Evolutionary conservation across 225 moss, liverwort and hornwort species (phyloP).

Genomic region (Bryum argenteum): DNA sequence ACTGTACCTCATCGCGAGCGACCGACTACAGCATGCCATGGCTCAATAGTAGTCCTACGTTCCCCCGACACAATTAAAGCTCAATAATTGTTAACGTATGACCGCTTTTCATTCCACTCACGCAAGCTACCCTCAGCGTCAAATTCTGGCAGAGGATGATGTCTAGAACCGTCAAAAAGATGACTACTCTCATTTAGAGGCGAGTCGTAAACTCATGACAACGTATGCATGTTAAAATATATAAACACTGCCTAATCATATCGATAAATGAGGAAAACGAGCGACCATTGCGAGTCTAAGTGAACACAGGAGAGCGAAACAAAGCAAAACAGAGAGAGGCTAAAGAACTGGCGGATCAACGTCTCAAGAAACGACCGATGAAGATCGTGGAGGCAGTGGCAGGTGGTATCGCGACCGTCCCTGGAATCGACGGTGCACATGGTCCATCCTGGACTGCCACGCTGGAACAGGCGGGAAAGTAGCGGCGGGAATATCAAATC

Average conservation of each 20-base stretch:
- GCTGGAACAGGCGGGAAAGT: too few species aligned
- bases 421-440: too few species aligned
- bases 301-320: not conserved
- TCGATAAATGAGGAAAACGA: not conserved
- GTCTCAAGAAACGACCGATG: conserved; percentile 12
- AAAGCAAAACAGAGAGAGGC: not conserved
- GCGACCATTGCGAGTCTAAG: not conserved
- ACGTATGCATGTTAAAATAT: not conserved
- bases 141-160: not conserved
- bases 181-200: not conserved
- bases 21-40: conserved; percentile 8
- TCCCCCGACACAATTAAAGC: not conserved
- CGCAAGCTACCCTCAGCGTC: not conserved
- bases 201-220: too few species aligned
- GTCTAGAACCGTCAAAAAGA: not conserved
- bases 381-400: too few species aligned
- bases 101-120: too few species aligned
- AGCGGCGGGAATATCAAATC: too few species aligned
- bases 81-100: too few species aligned
- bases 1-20: conserved; percentile 25
- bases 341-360: conserved; percentile 20
- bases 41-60: conserved; percentile 3
- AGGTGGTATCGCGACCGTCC: too few species aligned
- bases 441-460: too few species aligned
- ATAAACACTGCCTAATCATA: not conserved